These are phyloP conservation scores for Auricularia auricula-judae DNA, from an alignment of 768 basidiomycete genomes.

Conservation along the genomic window DNA sequence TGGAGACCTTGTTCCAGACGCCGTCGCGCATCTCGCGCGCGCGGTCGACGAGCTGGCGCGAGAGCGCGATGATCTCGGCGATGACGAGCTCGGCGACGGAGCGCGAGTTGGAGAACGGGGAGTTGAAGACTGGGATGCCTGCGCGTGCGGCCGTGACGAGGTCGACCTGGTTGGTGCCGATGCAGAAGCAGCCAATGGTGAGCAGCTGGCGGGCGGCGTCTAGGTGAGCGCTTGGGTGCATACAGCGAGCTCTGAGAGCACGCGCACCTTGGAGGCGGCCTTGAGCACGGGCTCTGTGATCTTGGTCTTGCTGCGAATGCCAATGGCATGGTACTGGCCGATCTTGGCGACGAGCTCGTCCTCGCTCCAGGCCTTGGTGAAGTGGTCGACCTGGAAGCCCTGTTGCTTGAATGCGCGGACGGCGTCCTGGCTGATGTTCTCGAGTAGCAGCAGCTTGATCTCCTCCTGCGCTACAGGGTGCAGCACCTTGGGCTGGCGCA, in stretches of 20 bases:
- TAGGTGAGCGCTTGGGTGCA: not conserved
- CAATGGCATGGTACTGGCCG: slow-evolving; percentile 81
- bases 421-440: slow-evolving; percentile 91
- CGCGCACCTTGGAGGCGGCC: slow-evolving; percentile 68
- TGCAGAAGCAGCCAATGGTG: slow-evolving; percentile 97
- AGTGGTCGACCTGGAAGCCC: slow-evolving; percentile 89
- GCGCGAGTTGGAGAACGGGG: slow-evolving; percentile 96
- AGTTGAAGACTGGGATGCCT: slow-evolving; percentile 98
- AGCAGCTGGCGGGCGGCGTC: slow-evolving; percentile 51
- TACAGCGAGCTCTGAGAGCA: not conserved
- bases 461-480: slow-evolving; percentile 77
- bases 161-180: slow-evolving; percentile 97
- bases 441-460: slow-evolving; percentile 74
- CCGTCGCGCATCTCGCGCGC: slow-evolving; percentile 79
- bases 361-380: slow-evolving; percentile 77
- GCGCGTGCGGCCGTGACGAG: slow-evolving; percentile 68
- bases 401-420: slow-evolving; percentile 66
- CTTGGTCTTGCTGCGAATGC: slow-evolving; percentile 96
- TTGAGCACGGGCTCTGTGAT: slow-evolving; percentile 85
- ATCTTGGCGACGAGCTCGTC: slow-evolving; percentile 83
- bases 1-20: slow-evolving; percentile 98
- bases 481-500: slow-evolving; percentile 56
- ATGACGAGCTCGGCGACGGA: slow-evolving; percentile 98
- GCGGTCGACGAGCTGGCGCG: slow-evolving; percentile 88
- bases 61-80: slow-evolving; percentile 85